phyloP scores from a whole-genome alignment of 345 rosid species.

The Euphorbia pulcherrima region DNA sequence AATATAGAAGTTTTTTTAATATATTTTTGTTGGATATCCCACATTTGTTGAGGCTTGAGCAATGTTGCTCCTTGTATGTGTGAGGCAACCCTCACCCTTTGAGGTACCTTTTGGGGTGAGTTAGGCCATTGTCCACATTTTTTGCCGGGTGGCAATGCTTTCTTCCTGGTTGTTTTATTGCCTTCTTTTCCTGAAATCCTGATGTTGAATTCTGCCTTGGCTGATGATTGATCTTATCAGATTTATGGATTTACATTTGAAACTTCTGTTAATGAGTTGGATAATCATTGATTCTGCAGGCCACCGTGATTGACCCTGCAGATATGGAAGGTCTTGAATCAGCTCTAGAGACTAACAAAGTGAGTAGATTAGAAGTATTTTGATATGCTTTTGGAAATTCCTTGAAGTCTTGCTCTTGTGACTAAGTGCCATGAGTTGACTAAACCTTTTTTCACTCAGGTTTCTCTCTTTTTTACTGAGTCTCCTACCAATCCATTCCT shows the following conservation, averaged over 20 bases:
- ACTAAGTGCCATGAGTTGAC: constrained; percentile 11
- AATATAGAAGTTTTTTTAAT: not conserved
- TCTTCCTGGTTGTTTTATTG: no score
- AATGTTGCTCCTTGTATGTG: no score
- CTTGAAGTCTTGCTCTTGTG: not conserved
- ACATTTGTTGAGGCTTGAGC: no score
- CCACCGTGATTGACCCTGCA: constrained; percentile 93
- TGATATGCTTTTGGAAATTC: constrained; percentile 1
- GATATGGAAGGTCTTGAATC: constrained; percentile 72
- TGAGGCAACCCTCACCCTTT: no score
- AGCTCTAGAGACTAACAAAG: constrained; percentile 67
- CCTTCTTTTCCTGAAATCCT: not conserved
- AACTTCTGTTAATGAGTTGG: not conserved
- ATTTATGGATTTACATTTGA: not conserved
- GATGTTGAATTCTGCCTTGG: no score
- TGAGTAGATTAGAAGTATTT: constrained; percentile 30
- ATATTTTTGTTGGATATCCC: not conserved
- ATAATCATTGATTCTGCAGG: constrained; percentile 44
- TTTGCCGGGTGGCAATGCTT: no score
- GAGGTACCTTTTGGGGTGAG: no score
- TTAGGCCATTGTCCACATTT: no score
- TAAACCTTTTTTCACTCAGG: constrained; percentile 44
- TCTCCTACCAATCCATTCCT: constrained; percentile 97
- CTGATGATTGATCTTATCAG: not conserved
- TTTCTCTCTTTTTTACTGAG: constrained; percentile 86